A percentile compares a stretch with the other conserved stretches of the same genome.
Evolutionary conservation across 2,329 filamentous ascomycete genomes (phyloP).

Genomic region (Stromatinia cepivora): DNA sequence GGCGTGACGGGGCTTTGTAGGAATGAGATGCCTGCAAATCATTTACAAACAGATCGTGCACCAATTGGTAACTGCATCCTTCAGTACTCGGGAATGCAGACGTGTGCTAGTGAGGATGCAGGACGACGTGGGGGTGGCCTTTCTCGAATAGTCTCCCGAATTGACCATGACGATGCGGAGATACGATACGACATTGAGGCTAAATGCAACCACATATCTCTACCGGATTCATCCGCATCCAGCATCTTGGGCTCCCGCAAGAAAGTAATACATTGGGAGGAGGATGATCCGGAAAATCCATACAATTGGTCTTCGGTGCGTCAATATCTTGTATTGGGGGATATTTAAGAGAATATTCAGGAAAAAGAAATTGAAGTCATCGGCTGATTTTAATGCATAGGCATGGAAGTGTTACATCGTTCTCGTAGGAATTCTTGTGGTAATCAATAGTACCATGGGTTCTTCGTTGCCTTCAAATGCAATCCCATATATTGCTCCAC

Average conservation of each 20-base stretch:
- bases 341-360: neutral
- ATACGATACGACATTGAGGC: slow-evolving; percentile 47
- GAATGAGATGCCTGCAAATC: neutral
- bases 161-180: slow-evolving; percentile 47
- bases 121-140: slow-evolving; percentile 26
- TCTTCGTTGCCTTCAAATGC: slow-evolving; percentile 65
- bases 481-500: slow-evolving; percentile 54
- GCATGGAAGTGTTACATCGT: slow-evolving; percentile 56
- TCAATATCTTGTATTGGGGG: neutral
- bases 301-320: slow-evolving; percentile 39
- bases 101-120: neutral
- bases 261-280: slow-evolving; percentile 37
- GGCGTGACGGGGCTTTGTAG: neutral
- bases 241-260: slow-evolving; percentile 27
- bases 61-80: neutral
- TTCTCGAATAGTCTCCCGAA: slow-evolving; percentile 33
- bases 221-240: slow-evolving; percentile 34
- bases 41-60: neutral
- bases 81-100: neutral
- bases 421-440: slow-evolving; percentile 55
- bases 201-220: slow-evolving; percentile 42
- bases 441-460: slow-evolving; percentile 68
- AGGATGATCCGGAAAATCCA: slow-evolving; percentile 38
- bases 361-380: too few relatives aligned
- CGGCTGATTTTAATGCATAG: slow-evolving; percentile 40